A percentile compares a stretch with the other conserved stretches of the same genome.
phyloP scores from a whole-genome alignment of 495 filamentous ascomycete genomes.

The Neurospora sp. region DNA sequence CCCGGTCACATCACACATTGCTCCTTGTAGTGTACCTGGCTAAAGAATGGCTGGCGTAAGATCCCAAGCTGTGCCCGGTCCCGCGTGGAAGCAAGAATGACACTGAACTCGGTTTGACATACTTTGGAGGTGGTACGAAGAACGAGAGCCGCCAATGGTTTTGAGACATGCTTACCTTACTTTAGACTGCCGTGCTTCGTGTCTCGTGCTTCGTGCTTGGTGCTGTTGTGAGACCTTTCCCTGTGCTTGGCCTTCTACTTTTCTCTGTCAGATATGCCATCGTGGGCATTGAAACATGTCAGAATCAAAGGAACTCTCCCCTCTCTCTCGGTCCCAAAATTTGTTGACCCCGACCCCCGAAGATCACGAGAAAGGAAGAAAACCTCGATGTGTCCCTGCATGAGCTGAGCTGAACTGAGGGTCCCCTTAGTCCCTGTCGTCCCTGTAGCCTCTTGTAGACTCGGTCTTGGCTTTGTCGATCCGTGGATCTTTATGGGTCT shows the following conservation, averaged over 20 bases:
- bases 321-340: no score
- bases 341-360: not conserved
- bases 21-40: not conserved
- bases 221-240: not conserved
- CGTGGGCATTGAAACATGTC: no score
- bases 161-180: not conserved
- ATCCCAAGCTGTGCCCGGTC: not conserved
- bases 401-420: not conserved
- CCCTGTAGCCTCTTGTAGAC: not conserved
- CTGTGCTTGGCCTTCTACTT: not conserved
- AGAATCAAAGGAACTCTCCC: no score
- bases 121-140: no score
- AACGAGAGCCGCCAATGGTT: not conserved
- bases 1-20: not conserved
- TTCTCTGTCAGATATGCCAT: no score
- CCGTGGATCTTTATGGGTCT: not conserved
- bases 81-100: not conserved
- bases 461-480: not conserved
- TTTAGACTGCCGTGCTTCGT: not conserved
- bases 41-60: not conserved
- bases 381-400: not conserved
- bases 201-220: no score
- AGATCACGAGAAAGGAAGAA: not conserved
- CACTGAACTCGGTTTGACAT: no score
- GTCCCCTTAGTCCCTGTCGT: not conserved